Conservation (phyloP, 176 grass and related monocot species). For the Typha latifolia region DNA sequence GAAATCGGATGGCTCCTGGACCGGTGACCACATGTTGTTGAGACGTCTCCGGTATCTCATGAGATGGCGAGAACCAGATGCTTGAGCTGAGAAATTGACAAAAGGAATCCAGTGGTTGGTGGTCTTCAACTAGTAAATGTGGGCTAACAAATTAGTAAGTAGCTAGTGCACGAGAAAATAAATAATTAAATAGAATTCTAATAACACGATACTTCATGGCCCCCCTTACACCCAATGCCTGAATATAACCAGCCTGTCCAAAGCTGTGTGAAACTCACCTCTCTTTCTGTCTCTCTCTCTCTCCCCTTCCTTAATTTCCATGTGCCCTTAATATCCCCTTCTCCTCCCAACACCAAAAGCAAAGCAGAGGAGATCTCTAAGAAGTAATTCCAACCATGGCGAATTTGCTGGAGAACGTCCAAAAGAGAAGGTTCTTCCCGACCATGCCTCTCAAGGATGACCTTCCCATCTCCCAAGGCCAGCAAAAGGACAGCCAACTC, state of each 20-base stretch:
- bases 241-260: slow-evolving; percentile 43
- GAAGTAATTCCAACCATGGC: slow-evolving; percentile 35
- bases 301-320: not conserved
- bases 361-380: no score
- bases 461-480: slow-evolving; percentile 57
- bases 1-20: not conserved
- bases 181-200: no score
- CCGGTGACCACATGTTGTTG: not conserved
- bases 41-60: not conserved
- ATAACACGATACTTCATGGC: slow-evolving; percentile 8
- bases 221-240: slow-evolving; percentile 15
- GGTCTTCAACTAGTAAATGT: slow-evolving; percentile 17
- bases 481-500: slow-evolving; percentile 29
- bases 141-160: slow-evolving; percentile 14
- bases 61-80: not conserved
- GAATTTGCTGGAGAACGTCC: slow-evolving; percentile 73
- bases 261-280: slow-evolving; percentile 11
- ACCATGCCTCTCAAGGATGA: slow-evolving; percentile 60
- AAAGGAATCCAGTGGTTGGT: not conserved
- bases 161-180: not conserved
- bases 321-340: not conserved
- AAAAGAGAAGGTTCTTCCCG: slow-evolving; percentile 73
- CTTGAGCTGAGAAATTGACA: not conserved
- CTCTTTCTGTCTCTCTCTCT: not conserved
- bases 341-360: not conserved